phyloP scores from a whole-genome alignment of 2,329 filamentous ascomycete species.

The Epichloe scottii region DNA sequence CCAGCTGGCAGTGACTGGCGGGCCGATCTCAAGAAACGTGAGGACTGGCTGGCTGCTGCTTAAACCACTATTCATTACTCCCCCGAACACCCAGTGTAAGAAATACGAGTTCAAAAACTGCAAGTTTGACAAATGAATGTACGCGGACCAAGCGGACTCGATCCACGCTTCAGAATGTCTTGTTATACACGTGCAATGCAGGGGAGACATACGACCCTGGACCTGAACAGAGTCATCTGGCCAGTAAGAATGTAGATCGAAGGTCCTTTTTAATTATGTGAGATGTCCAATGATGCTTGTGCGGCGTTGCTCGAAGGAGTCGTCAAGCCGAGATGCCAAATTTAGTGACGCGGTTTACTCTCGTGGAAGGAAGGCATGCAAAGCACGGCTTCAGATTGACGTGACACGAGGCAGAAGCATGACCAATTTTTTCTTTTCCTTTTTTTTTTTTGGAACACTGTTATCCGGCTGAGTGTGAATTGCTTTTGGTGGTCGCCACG shows the following conservation, averaged over 20 bases:
- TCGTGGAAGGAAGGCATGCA: neutral
- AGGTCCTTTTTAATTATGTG: too few species aligned
- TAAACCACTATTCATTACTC: too few species aligned
- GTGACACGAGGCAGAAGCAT: too few species aligned
- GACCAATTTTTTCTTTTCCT: too few species aligned
- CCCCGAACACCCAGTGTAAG: too few species aligned
- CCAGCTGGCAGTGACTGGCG: neutral
- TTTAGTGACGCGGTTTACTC: neutral
- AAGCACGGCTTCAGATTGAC: too few species aligned
- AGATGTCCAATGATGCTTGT: neutral
- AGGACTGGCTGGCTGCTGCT: neutral
- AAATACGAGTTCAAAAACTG: too few species aligned
- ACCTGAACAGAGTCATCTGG: neutral
- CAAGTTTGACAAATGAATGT: too few species aligned
- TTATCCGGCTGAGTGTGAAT: too few species aligned
- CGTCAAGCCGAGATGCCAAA: neutral
- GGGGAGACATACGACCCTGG: neutral
- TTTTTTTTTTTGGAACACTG: too few species aligned
- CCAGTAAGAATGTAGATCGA: too few species aligned
- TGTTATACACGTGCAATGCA: neutral
- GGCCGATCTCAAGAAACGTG: neutral
- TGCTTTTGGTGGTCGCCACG: too few species aligned
- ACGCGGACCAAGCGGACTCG: neutral
- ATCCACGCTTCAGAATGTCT: constrained; percentile 1
- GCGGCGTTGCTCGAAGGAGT: neutral